A percentile compares a stretch with the other conserved stretches of the same genome.
Evolutionary conservation across 495 filamentous ascomycete species (phyloP).

Genomic region (Hypoxylon crocopeplum): DNA sequence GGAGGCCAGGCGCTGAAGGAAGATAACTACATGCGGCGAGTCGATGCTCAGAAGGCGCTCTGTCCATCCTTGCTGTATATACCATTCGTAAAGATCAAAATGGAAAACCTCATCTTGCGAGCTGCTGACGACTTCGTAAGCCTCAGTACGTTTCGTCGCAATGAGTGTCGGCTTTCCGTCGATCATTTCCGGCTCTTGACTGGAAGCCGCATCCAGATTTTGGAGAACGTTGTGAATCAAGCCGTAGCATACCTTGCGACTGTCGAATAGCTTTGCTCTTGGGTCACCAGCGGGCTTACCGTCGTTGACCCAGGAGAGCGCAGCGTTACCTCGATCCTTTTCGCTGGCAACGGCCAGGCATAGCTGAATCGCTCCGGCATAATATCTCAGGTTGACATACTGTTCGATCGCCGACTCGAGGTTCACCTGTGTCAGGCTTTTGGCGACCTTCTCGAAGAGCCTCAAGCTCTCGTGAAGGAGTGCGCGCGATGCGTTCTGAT

Average conservation of each 20-base stretch:
- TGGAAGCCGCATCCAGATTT: slow-evolving; percentile 73
- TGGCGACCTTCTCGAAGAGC: slow-evolving; percentile 86
- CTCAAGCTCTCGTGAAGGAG: slow-evolving; percentile 87
- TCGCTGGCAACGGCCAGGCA: slow-evolving; percentile 80
- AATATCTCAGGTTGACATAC: slow-evolving; percentile 83
- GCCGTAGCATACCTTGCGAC: slow-evolving; percentile 80
- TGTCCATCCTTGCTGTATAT: slow-evolving; percentile 78
- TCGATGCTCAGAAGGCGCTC: slow-evolving; percentile 84
- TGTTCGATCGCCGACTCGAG: slow-evolving; percentile 77
- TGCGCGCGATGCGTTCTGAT: slow-evolving; percentile 77
- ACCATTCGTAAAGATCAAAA: slow-evolving; percentile 96
- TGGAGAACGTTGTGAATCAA: slow-evolving; percentile 79
- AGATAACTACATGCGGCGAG: slow-evolving; percentile 84
- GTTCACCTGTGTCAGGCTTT: slow-evolving; percentile 78
- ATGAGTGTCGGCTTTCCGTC: slow-evolving; percentile 79
- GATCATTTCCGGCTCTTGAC: slow-evolving; percentile 68
- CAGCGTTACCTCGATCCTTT: slow-evolving; percentile 82
- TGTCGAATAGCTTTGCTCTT: slow-evolving; percentile 68
- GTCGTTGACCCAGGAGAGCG: slow-evolving; percentile 70
- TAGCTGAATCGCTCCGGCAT: slow-evolving; percentile 92
- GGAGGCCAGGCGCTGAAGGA: slow-evolving; percentile 74
- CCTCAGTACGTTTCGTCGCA: slow-evolving; percentile 81
- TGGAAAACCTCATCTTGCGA: slow-evolving; percentile 93
- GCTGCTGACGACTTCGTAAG: slow-evolving; percentile 82
- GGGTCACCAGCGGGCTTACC: slow-evolving; percentile 67